phyloP scores from a whole-genome alignment of 2,329 filamentous ascomycete genomes.

The Arthrobotrys musiformis region DNA sequence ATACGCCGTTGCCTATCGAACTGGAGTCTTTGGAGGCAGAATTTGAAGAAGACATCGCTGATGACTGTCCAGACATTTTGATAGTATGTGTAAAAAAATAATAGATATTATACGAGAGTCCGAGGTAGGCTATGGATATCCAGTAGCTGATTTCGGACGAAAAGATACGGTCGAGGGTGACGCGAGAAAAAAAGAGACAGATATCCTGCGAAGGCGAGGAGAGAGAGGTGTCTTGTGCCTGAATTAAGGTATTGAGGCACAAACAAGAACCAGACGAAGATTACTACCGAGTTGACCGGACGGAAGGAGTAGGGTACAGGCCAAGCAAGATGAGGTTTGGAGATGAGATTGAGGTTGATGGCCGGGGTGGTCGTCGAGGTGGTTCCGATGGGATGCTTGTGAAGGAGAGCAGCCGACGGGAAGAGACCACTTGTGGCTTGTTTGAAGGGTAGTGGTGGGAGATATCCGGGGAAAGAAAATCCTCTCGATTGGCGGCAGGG shows the following conservation, averaged over 20 bases:
- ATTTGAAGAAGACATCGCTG: constrained; percentile 47
- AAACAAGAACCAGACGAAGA: constrained; percentile 18
- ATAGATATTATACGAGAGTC: constrained; percentile 16
- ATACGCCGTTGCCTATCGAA: constrained; percentile 51
- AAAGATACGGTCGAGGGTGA: constrained; percentile 9
- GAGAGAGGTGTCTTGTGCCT: constrained; percentile 27
- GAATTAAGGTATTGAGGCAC: not conserved
- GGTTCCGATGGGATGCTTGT: constrained; percentile 8
- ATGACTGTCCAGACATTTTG: constrained; percentile 45
- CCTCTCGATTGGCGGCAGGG: constrained; percentile 26
- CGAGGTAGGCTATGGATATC: constrained; percentile 15
- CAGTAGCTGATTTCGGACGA: constrained; percentile 6
- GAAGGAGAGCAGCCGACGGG: constrained; percentile 2
- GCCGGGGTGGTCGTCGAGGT: not conserved
- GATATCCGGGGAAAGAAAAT: constrained; percentile 48
- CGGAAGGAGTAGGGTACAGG: not conserved
- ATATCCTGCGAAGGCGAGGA: constrained; percentile 15
- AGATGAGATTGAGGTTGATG: not conserved
- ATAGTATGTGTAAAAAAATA: not conserved
- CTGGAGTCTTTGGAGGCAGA: constrained; percentile 38
- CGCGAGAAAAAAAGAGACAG: constrained; percentile 17
- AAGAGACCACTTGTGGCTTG: constrained; percentile 11
- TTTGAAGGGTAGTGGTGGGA: not conserved
- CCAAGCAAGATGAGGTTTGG: too few relatives aligned
- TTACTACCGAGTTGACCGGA: constrained; percentile 37